Evolutionary conservation across 2,329 filamentous ascomycete genomes (phyloP), one percentile per base, ranked within the genome.

Genomic region (Talaromyces piceae): DNA sequence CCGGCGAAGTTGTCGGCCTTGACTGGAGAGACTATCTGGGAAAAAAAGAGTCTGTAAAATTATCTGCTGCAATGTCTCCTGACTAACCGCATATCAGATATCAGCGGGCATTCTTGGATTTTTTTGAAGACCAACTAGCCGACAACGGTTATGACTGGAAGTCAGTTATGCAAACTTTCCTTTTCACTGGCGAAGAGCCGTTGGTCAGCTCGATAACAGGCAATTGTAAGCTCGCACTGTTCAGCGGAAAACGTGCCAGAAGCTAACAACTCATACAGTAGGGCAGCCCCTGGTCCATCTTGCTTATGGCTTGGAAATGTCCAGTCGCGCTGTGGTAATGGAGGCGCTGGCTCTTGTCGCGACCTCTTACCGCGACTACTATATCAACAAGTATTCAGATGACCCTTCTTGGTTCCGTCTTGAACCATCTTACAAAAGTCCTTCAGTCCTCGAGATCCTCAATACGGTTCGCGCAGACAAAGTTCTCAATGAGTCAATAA

Each of bases 281-380:
- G 91, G 86, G 16, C 88, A 96, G 61, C 88, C 91, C 1, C 75
- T 97, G n/a, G 93, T 97, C 53, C 93, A 97, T 62, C 78, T 98
- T 2, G 91, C 83, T n/a, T 96, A 95, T 65, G 93, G 90, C 8
- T 91, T 86, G 63, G 91, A 98, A 72, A 77, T 97, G 60, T 81
- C 87, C 55, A 93, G 81, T 59, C 86, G 85, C 53, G 91, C 94
- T 57, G 67, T 97, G 18, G 91, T 84, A 45, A 93, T 95, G 70
- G 93, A 98, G 73, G 87, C 90, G 1, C 77, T 98, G 0, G 83
- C 81, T 0, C 75, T 95, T 55, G 76, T 83, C 0, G 70, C 80
- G 16, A 80, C 78, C 53, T 80, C 77, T 63, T 80, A 83, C 63
- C 73, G 73, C 54, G 69, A 73, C 41, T 74, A 73, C 55, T 68